A percentile compares a stretch with the other conserved stretches of the same genome.
These are phyloP conservation scores for Phyllosticta citrichinensis DNA, from an alignment of 2,329 filamentous ascomycete genomes.

Conservation along the genomic window DNA sequence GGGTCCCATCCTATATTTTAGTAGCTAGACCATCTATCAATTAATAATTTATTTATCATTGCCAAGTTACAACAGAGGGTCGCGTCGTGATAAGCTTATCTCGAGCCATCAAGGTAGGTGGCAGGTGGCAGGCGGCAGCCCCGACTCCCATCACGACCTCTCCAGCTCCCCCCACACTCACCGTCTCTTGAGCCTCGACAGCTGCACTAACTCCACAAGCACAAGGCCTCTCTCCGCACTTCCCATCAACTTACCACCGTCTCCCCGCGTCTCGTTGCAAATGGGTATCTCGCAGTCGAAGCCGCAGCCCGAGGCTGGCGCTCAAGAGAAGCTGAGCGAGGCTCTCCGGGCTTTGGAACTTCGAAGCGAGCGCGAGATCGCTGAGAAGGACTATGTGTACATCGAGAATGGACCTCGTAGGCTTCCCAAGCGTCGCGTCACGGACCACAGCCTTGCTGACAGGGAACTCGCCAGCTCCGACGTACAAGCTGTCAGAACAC, in stretches of 20 bases:
- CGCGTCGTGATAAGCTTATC: background rate
- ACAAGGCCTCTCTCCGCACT: background rate
- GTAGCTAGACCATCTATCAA: no score
- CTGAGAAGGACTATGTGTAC: constrained; percentile 44
- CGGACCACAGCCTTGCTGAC: background rate
- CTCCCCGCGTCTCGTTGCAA: background rate
- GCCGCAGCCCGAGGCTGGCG: constrained; percentile 21
- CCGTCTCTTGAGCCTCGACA: background rate
- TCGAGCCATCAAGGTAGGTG: constrained; percentile 8
- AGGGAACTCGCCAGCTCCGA: constrained; percentile 16
- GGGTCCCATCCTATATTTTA: no score
- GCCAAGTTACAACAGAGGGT: no score
- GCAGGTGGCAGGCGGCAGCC: constrained; percentile 3
- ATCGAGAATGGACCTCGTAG: constrained; percentile 37
- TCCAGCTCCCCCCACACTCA: background rate
- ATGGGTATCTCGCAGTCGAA: constrained; percentile 28
- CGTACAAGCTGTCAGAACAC: constrained; percentile 18
- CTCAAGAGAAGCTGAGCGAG: constrained; percentile 31
- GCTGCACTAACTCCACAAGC: background rate
- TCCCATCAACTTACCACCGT: background rate
- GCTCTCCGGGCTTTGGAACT: constrained; percentile 37
- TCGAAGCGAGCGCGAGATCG: constrained; percentile 27
- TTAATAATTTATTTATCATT: no score
- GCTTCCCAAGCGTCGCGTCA: constrained; percentile 2
- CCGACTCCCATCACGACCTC: background rate